Conservation (phyloP, 2,329 filamentous ascomycete genomes). For the Metarhizium sp. region DNA sequence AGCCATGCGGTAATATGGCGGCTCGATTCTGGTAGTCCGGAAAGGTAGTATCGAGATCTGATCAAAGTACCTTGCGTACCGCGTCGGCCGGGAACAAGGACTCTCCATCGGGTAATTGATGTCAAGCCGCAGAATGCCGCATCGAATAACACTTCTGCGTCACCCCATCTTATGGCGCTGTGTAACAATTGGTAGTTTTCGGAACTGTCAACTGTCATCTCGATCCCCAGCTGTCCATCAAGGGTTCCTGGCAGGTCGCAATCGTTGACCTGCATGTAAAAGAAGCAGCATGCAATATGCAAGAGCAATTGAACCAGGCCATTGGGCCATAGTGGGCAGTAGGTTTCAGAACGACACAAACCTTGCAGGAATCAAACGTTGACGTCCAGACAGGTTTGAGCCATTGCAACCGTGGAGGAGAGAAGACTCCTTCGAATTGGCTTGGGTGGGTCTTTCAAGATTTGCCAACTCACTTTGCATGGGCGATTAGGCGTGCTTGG, state of each 20-base stretch:
- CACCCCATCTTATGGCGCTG: neutral
- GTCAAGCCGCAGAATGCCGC: neutral
- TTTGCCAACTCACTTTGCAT: conserved; percentile 11
- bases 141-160: neutral
- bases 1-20: no score
- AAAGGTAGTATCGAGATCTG: no score
- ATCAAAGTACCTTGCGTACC: no score
- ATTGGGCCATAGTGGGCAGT: neutral
- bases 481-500: neutral
- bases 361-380: neutral
- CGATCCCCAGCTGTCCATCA: neutral
- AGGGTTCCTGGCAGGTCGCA: neutral
- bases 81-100: no score
- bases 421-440: neutral
- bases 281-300: neutral
- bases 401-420: neutral
- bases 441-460: conserved; percentile 4
- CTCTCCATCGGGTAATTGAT: neutral
- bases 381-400: neutral
- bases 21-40: no score
- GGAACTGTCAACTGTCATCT: neutral
- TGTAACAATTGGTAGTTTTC: neutral
- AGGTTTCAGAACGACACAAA: neutral
- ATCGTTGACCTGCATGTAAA: neutral
- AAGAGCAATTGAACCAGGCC: neutral